Base-by-base conservation (phyloP, 1,139 yeast genomes). In the Scheffersomyces illinoinensis region DNA sequence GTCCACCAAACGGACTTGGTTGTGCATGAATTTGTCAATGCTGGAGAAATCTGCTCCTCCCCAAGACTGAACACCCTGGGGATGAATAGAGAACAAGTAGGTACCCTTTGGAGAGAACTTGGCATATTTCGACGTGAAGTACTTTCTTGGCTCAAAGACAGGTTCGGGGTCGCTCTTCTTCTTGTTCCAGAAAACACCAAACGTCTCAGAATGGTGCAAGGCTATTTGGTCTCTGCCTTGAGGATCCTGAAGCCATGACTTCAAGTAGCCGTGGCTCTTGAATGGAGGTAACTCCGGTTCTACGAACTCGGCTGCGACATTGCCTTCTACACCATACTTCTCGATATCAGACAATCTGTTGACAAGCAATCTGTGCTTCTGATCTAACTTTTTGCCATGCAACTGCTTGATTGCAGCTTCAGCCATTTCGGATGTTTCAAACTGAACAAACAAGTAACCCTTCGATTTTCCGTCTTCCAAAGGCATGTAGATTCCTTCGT, bases 21-120 rank as follows among this genome's bases (percentile, higher is more conserved):
- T 93, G 74, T 96, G 99, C 63, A 89, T 84, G 72, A 91, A 92
- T 75, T 93, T 89, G 68, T 85, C 87, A 66, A 93, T 81, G 68
- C 91, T 85, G 64, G 84, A 85, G 74, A 93, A 93, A 53, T 86
- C 83, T 56, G 85, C 85, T 63, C 98, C 98, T 72, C 98, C 99
- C 97, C 98, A 95, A 48, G 96, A 85, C 74, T 93, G 97, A 59
- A 93, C 87, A 81, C 99, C 99, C 77, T 92, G 97, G 58, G 93
- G 93, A 75, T 95, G 98, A 71, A 93, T 84, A 1, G 98, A 89
- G 68, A 91, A 87, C 66, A 95, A 79, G 70, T 86, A 93, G 26
- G 96, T 89, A 75, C 99, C 99, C 76, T 88, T 88, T 69, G 98
- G 97, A 57, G 98, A 93, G 82, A 93, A 95, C 72, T 89, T 89